Evolutionary conservation across 2,329 filamentous ascomycete species (phyloP).

Genomic region (Aspergillus floridensis): DNA sequence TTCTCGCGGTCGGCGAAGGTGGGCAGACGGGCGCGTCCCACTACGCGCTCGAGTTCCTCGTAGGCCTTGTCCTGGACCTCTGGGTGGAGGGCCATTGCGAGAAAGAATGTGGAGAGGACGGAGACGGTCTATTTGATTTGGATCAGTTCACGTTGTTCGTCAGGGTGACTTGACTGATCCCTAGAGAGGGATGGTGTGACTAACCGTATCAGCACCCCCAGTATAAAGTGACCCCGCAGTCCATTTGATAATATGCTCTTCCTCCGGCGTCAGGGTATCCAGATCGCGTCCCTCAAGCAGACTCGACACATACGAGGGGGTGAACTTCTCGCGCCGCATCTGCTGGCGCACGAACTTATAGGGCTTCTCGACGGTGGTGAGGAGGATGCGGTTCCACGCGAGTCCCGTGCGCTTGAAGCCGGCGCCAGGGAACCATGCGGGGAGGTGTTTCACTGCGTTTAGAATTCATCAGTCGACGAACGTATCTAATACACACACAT

Average conservation of each 20-base stretch:
- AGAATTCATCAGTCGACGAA: not conserved
- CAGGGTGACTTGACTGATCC: too few relatives aligned
- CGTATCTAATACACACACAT: not conserved
- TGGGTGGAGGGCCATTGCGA: slow-evolving; percentile 54
- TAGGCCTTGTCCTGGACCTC: slow-evolving; percentile 53
- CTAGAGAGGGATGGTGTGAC: not conserved
- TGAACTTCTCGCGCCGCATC: slow-evolving; percentile 31
- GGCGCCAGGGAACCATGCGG: slow-evolving; percentile 48
- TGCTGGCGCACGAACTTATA: slow-evolving; percentile 46
- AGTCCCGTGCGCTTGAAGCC: slow-evolving; percentile 44
- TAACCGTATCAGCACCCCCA: slow-evolving; percentile 34
- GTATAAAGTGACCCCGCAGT: slow-evolving; percentile 41
- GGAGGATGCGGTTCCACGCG: slow-evolving; percentile 31
- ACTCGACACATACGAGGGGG: slow-evolving; percentile 42
- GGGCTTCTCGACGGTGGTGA: slow-evolving; percentile 37
- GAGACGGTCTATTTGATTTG: slow-evolving; percentile 40
- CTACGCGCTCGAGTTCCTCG: slow-evolving; percentile 41
- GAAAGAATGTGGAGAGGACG: slow-evolving; percentile 45
- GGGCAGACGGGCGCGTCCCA: slow-evolving; percentile 33
- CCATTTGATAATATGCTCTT: slow-evolving; percentile 29
- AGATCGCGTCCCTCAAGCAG: slow-evolving; percentile 33
- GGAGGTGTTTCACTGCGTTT: slow-evolving; percentile 33
- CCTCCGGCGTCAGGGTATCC: slow-evolving; percentile 23
- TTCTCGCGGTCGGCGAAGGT: slow-evolving; percentile 38
- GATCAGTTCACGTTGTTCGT: too few relatives aligned